phyloP scores from a whole-genome alignment of 805 yeast genomes.

The Yarrowia osloensis region DNA sequence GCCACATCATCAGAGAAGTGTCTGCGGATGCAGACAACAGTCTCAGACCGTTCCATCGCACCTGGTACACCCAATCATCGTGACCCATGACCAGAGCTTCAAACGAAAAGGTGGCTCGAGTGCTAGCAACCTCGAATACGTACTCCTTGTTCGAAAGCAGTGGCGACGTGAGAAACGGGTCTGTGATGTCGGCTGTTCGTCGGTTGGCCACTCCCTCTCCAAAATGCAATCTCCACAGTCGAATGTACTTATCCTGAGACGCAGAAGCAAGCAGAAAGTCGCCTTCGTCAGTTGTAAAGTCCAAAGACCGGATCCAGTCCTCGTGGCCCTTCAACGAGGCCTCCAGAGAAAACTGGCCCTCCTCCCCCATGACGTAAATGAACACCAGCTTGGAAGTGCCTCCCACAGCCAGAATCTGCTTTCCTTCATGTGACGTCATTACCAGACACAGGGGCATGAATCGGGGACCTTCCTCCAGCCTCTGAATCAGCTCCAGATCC shows the following conservation, averaged over 20 bases:
- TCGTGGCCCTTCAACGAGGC: conserved; percentile 85
- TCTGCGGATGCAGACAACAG: conserved; percentile 89
- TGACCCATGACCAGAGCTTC: conserved; percentile 97
- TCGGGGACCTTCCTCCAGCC: conserved; percentile 33
- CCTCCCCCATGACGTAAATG: conserved; percentile 46
- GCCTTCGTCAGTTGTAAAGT: conserved; percentile 50
- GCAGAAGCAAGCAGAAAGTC: conserved; percentile 77
- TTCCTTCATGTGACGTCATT: conserved; percentile 31
- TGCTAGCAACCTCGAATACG: conserved; percentile 47
- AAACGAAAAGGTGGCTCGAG: conserved; percentile 55
- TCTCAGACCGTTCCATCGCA: conserved; percentile 68
- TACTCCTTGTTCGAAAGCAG: conserved; percentile 72
- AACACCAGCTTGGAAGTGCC: conserved; percentile 49
- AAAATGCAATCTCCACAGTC: conserved; percentile 73
- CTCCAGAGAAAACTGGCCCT: conserved; percentile 44
- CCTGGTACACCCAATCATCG: conserved; percentile 93
- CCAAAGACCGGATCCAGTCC: conserved; percentile 86
- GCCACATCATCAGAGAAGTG: conserved; percentile 91
- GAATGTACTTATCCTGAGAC: conserved; percentile 87
- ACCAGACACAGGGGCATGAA: conserved; percentile 41
- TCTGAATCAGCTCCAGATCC: conserved; percentile 31
- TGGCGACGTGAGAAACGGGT: conserved; percentile 32
- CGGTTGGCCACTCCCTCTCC: conserved; percentile 41
- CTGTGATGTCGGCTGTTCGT: conserved; percentile 50
- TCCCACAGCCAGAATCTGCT: conserved; percentile 40